Base-by-base conservation (phyloP, 208 protist species). In the Leishmania mexicana region DNA sequence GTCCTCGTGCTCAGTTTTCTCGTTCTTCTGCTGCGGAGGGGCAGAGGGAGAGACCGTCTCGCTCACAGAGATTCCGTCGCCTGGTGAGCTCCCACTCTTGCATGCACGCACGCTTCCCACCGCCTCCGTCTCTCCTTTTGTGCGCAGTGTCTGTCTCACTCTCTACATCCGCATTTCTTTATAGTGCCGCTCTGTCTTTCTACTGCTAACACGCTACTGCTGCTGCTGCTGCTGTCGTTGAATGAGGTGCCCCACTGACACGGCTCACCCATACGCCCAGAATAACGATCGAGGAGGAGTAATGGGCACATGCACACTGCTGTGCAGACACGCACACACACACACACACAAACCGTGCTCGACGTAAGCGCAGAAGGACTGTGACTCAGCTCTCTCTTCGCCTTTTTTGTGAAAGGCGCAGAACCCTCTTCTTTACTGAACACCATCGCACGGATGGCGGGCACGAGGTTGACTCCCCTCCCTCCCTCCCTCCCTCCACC, bases 1-100 rank as follows among this genome's bases (percentile, higher is more conserved):
- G 53, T 51, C 40, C 42, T 54, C 3, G 28, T 72, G 0, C 2
- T 73, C 10, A 78, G 58, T 1, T 42, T 81, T 15, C 17, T 84
- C 10, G 24, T 62, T n/a, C 79, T 62, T 8, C 47, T 85, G 67
- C 47, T 62, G 6, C 58, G 42, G 74, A 74, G 64, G 28, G 67
- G 54, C 47, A 45, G 81, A n/a, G 58, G 72, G n/a, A 24, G 31
- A 47, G 47, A 49, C 11, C 10, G 2, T n/a, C 4, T n/a, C 21
- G 8, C 13, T n/a, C 13, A 7, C 68, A 51, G 8, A 24, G 24
- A 6, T 73, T 42, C 24, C 68, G 0, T 73, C 40, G 68, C 42
- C 28, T 35, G 21, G 42, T 73, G 68, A 73, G 68, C 31, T 73
- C 38, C 65, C 3, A 49, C 65, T 71, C 13, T 3, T 35, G 13